Percentiles rank a stretch among this genome's conserved stretches.
These are phyloP conservation scores for Marchantia polymorpha DNA, from an alignment of 225 moss, liverwort and hornwort species.

Conservation along the genomic window DNA sequence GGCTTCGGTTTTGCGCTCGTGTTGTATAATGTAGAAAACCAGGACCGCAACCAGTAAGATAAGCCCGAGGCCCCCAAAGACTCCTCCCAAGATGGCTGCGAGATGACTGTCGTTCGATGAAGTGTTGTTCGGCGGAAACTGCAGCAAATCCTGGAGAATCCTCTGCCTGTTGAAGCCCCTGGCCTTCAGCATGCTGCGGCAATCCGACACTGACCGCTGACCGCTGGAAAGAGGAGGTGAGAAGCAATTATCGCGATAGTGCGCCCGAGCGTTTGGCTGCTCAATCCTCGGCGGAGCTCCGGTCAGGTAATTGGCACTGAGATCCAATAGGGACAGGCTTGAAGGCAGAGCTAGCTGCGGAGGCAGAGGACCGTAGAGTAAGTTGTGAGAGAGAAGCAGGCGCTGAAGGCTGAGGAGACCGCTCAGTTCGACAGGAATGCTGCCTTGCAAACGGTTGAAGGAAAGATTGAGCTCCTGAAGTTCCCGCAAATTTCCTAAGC, in stretches of 20 bases:
- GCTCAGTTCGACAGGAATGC: slow-evolving; percentile 30
- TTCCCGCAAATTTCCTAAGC: slow-evolving; percentile 34
- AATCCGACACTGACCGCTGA: slow-evolving; percentile 18
- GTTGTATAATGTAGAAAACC: slow-evolving; percentile 60
- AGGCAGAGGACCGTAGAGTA: slow-evolving; percentile 41
- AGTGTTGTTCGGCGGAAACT: slow-evolving; percentile 16
- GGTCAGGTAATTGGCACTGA: slow-evolving; percentile 54
- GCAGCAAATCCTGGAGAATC: slow-evolving; percentile 24
- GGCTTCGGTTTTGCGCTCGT: slow-evolving; percentile 55
- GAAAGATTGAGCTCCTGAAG: slow-evolving; percentile 58
- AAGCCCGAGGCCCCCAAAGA: slow-evolving; percentile 59
- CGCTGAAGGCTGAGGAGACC: slow-evolving; percentile 37
- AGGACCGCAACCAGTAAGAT: slow-evolving; percentile 61
- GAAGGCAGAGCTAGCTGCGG: slow-evolving; percentile 27
- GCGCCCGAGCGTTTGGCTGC: slow-evolving; percentile 28
- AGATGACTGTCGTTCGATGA: slow-evolving; percentile 33
- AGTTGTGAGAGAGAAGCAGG: slow-evolving; percentile 48
- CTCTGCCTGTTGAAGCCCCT: slow-evolving; percentile 17
- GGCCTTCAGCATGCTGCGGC: neutral
- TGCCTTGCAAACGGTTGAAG: slow-evolving; percentile 47
- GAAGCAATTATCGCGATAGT: slow-evolving; percentile 49
- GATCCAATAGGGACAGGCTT: slow-evolving; percentile 38
- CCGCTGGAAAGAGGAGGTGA: slow-evolving; percentile 9
- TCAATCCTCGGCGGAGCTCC: slow-evolving; percentile 41
- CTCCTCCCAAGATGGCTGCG: slow-evolving; percentile 63